These are phyloP conservation scores for Neckera pumila DNA, from an alignment of 225 moss, liverwort and hornwort species.

Conservation along the genomic window DNA sequence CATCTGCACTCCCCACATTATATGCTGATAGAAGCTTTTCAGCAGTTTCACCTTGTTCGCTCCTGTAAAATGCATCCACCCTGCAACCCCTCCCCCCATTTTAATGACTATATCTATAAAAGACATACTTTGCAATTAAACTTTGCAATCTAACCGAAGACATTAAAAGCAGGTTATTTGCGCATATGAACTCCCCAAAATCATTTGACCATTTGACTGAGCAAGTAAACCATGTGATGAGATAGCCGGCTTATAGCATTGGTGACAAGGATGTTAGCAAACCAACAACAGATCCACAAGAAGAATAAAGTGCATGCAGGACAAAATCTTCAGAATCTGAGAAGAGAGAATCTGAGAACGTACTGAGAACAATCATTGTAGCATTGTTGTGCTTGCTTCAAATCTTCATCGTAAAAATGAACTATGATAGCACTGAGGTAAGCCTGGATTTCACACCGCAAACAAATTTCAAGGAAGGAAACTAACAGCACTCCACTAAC, in stretches of 20 bases:
- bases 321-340: neutral
- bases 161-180: neutral
- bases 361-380: conserved; percentile 83
- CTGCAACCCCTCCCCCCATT: conserved; percentile 28
- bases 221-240: neutral
- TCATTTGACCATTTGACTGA: neutral
- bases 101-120: neutral
- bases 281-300: neutral
- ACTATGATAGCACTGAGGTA: conserved; percentile 83
- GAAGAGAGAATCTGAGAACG: neutral
- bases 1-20: conserved; percentile 41
- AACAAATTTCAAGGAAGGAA: neutral
- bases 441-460: conserved; percentile 41
- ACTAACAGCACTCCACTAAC: neutral
- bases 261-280: neutral
- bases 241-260: neutral
- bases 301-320: neutral
- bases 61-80: conserved; percentile 72
- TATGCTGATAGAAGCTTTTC: conserved; percentile 75
- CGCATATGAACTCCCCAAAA: neutral
- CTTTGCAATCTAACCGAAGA: neutral
- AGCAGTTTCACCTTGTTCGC: conserved; percentile 77
- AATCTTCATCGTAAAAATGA: conserved; percentile 59
- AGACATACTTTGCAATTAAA: neutral
- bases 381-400: conserved; percentile 84